phyloP scores from a whole-genome alignment of 305 asterid species.

The Rubia tinctorum region DNA sequence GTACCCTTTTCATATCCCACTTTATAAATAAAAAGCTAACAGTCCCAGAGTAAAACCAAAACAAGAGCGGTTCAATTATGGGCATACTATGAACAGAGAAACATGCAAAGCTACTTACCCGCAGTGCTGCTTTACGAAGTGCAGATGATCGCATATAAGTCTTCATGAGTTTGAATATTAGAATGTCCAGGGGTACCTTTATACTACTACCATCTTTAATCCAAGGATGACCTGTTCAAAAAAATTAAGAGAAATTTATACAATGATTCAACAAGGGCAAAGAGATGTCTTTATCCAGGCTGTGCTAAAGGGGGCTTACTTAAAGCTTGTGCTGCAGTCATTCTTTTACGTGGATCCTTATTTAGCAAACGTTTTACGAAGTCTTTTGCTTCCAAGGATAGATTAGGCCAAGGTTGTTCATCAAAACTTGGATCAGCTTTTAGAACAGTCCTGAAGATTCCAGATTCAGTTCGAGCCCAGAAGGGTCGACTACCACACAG shows the following conservation, averaged over 20 bases:
- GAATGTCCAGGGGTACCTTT: constrained; percentile 75
- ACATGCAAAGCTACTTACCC: constrained; percentile 44
- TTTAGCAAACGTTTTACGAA: constrained; percentile 58
- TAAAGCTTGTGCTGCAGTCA: constrained; percentile 97
- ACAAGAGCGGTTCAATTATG: background rate
- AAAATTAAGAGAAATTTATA: background rate
- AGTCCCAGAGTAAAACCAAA: background rate
- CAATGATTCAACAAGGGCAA: no score
- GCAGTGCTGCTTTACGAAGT: constrained; percentile 88
- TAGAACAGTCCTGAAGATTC: no score
- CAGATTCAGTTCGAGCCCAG: no score
- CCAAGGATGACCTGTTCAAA: constrained; percentile 91
- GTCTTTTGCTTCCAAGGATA: constrained; percentile 67
- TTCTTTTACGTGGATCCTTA: constrained; percentile 91
- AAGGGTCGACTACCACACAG: no score
- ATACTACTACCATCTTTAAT: constrained; percentile 46
- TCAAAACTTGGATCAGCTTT: constrained; percentile 14
- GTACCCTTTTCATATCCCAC: no score
- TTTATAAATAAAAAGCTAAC: no score
- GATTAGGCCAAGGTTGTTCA: constrained; percentile 70
- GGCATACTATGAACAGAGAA: background rate
- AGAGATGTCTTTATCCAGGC: background rate
- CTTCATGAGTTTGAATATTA: constrained; percentile 80
- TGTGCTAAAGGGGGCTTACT: constrained; percentile 41
- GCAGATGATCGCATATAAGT: constrained; percentile 92